Evolutionary conservation across 495 filamentous ascomycete species (phyloP).

Genomic region (Tuber calosporum): DNA sequence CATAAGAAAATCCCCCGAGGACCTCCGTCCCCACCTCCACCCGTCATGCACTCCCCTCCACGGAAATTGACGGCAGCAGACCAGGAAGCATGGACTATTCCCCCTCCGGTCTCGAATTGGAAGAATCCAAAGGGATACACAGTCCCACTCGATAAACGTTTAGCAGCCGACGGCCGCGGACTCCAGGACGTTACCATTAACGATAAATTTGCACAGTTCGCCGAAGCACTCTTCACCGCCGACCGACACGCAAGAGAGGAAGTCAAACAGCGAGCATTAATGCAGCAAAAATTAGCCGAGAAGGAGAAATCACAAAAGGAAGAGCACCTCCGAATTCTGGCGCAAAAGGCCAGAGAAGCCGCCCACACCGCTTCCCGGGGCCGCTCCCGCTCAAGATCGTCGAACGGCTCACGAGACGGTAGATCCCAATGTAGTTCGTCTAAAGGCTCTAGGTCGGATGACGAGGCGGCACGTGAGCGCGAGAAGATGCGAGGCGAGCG

Average conservation of each 20-base stretch:
- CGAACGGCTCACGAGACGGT: constrained; percentile 45
- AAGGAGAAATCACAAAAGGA: constrained; percentile 93
- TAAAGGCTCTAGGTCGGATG: constrained; percentile 52
- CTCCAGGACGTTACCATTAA: constrained; percentile 95
- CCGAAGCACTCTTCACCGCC: constrained; percentile 86
- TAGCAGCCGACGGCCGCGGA: constrained; percentile 90
- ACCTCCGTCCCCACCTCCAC: constrained; percentile 84
- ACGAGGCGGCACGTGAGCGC: constrained; percentile 65
- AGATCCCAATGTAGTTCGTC: constrained; percentile 46
- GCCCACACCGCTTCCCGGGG: constrained; percentile 52
- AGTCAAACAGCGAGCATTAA: constrained; percentile 80
- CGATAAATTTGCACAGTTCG: constrained; percentile 96
- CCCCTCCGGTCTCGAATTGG: constrained; percentile 93
- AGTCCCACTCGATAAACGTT: constrained; percentile 87
- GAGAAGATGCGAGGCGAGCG: constrained; percentile 70
- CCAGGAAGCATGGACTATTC: constrained; percentile 94
- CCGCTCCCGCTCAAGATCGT: constrained; percentile 47
- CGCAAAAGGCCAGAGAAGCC: constrained; percentile 85
- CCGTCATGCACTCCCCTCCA: constrained; percentile 91
- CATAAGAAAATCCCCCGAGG: constrained; percentile 97
- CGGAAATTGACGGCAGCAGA: constrained; percentile 94
- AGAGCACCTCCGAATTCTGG: constrained; percentile 79
- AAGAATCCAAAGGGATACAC: constrained; percentile 99
- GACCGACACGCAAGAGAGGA: constrained; percentile 94
- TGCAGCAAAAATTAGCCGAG: constrained; percentile 95